Conservation (phyloP, 1,139 yeast species). For the Zygosaccharomyces pseudobailii region DNA sequence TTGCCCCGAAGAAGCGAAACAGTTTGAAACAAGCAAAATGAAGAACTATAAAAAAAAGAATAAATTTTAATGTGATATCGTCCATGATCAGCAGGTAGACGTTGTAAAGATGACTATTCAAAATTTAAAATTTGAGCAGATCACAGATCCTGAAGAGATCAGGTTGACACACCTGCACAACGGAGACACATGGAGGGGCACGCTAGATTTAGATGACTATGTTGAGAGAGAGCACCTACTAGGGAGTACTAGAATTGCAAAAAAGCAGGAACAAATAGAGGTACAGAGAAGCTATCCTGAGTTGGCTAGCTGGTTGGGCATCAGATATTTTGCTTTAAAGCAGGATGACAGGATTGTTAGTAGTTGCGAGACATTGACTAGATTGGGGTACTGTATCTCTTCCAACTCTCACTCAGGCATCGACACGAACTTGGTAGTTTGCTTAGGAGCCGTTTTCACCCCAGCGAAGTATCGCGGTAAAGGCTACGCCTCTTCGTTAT, state of each 20-base stretch:
- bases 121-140: slow-evolving; percentile 17
- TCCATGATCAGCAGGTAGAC: too few relatives aligned
- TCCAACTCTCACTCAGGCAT: slow-evolving; percentile 24
- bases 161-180: slow-evolving; percentile 47
- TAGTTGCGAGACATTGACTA: slow-evolving; percentile 44
- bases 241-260: slow-evolving; percentile 38
- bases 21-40: not conserved
- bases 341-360: slow-evolving; percentile 38
- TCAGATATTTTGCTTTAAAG: slow-evolving; percentile 36
- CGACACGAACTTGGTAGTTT: slow-evolving; percentile 42
- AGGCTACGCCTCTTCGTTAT: slow-evolving; percentile 62
- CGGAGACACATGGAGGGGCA: slow-evolving; percentile 50
- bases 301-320: slow-evolving; percentile 29
- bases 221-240: slow-evolving; percentile 46
- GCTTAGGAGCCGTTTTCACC: slow-evolving; percentile 66
- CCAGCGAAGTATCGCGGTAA: slow-evolving; percentile 52
- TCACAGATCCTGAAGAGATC: slow-evolving; percentile 40
- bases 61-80: too few relatives aligned
- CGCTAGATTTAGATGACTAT: slow-evolving; percentile 44
- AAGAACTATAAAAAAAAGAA: not conserved
- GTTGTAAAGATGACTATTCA: slow-evolving; percentile 4
- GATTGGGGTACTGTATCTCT: slow-evolving; percentile 38
- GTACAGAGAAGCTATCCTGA: slow-evolving; percentile 23
- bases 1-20: not conserved
- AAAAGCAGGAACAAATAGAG: slow-evolving; percentile 13